Evolutionary conservation across 2,329 filamentous ascomycete genomes (phyloP), one percentile per base, ranked within the genome.

Genomic region (Beauveria sp.): DNA sequence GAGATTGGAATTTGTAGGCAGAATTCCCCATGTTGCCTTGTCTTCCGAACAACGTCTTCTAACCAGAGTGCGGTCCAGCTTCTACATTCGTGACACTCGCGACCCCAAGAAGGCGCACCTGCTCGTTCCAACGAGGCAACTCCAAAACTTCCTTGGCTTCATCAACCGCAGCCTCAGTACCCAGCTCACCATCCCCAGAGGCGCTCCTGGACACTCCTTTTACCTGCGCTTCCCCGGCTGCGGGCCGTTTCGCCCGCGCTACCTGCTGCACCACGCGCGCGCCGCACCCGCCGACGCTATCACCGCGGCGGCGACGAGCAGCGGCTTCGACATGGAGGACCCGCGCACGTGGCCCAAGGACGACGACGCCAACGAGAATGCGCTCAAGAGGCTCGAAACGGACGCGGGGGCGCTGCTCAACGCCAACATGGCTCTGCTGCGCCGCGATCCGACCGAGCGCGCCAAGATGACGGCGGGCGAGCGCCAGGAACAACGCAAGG

Each of bases 1-100:
- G 84, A 63, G 69, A 77, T 12, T 96, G 92, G 92, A 86, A 93
- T 65, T 76, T 96, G 90, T 95, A 79, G 80, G 87, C 80, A 51
- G 22, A 42, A 14, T 60, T 42, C 10, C 45, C 40, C n/a, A 12
- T 3, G 8, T 16, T 42, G 0, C n/a, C 16, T 10, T 18, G 5
- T 20, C 5, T n/a, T 12, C 10, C n/a, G 6, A 26, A 6, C 14
- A 38, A 38, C 5, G 12, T 38, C 34, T 38, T 38, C 28, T 56
- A 8, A 57, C 31, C 9, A 43, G 18, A 24, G 48, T 42, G 1
- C 8, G 12, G 14, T 18, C 8, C 53, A 90, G 88, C 60, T 91
- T 88, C 73, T 92, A 89, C 71, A 69, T 91, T 42, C 79, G 86
- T 69, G 77, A 83, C 53, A 82, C 83, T 0, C 65, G 69, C 18